phyloP scores from a whole-genome alignment of 208 protist genomes.

The Leishmania major region DNA sequence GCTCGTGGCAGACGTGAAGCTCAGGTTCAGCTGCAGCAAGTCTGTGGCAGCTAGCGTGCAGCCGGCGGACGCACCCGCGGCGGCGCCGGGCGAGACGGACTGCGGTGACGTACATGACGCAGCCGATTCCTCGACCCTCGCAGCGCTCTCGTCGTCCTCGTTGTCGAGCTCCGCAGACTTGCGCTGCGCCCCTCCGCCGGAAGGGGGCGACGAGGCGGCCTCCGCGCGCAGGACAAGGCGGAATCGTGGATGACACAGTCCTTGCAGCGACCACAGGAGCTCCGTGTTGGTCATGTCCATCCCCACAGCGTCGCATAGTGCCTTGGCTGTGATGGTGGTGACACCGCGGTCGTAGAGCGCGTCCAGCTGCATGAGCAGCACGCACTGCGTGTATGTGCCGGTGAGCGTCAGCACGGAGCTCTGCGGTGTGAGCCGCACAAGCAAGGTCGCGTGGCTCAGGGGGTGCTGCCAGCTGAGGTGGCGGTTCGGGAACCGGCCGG shows the following conservation, averaged over 20 bases:
- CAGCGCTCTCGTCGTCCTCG: conserved; percentile 8
- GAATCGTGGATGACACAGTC: conserved; percentile 54
- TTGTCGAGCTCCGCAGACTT: neutral
- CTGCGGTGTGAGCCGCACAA: conserved; percentile 32
- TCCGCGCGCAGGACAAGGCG: conserved; percentile 42
- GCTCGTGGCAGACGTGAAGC: conserved; percentile 37
- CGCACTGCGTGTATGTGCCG: conserved; percentile 92
- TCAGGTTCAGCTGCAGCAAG: conserved; percentile 42
- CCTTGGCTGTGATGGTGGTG: conserved; percentile 49
- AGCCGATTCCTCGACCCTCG: neutral
- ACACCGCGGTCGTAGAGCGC: conserved; percentile 40
- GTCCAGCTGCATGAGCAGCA: conserved; percentile 93
- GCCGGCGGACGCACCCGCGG: neutral
- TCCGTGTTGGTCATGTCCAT: conserved; percentile 59
- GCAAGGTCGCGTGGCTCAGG: conserved; percentile 74
- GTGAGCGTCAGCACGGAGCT: conserved; percentile 64
- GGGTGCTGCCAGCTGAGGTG: conserved; percentile 91
- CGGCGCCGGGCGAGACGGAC: neutral
- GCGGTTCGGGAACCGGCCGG: conserved; percentile 68
- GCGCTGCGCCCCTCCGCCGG: neutral
- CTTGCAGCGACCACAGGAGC: conserved; percentile 49
- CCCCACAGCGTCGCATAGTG: conserved; percentile 55
- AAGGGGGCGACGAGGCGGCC: neutral
- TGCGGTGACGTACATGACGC: neutral
- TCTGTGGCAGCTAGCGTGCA: conserved; percentile 29